phyloP scores from a whole-genome alignment of 1,284 basidiomycete genomes.

The Papiliotrema laurentii region DNA sequence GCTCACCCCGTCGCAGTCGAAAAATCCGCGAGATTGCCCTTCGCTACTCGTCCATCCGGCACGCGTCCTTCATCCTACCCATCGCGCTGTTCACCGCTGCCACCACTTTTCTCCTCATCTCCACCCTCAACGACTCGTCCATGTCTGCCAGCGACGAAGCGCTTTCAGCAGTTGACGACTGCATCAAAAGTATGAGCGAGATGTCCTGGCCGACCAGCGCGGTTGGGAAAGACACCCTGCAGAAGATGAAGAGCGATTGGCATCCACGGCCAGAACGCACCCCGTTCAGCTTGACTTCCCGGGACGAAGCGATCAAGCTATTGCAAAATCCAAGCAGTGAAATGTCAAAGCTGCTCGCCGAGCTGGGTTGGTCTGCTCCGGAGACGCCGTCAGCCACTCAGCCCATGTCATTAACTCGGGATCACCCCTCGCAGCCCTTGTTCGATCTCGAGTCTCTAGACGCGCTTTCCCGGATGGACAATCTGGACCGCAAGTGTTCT shows the following conservation, averaged over 20 bases:
- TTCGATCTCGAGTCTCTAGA: background rate
- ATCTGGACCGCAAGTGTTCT: background rate
- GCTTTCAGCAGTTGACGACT: conserved; percentile 12
- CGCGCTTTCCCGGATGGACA: background rate
- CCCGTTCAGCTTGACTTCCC: background rate
- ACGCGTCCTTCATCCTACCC: no score
- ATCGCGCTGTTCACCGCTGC: conserved; percentile 63
- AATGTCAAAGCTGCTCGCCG: background rate
- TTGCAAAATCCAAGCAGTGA: background rate
- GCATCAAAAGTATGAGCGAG: conserved; percentile 11
- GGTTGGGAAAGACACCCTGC: conserved; percentile 15
- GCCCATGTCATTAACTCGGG: background rate
- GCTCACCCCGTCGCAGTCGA: conserved; percentile 54
- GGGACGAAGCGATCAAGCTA: background rate
- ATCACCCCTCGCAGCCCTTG: background rate
- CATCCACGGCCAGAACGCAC: background rate
- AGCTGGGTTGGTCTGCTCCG: background rate
- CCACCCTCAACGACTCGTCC: background rate
- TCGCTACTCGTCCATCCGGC: no score
- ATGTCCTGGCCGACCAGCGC: conserved; percentile 23
- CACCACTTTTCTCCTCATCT: conserved; percentile 43
- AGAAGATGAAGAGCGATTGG: conserved; percentile 16
- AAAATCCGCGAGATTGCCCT: conserved; percentile 58
- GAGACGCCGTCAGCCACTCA: background rate
- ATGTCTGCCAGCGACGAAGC: conserved; percentile 13